Conservation (phyloP, 75 land plant species). For the Pseudotsuga menziesii region DNA sequence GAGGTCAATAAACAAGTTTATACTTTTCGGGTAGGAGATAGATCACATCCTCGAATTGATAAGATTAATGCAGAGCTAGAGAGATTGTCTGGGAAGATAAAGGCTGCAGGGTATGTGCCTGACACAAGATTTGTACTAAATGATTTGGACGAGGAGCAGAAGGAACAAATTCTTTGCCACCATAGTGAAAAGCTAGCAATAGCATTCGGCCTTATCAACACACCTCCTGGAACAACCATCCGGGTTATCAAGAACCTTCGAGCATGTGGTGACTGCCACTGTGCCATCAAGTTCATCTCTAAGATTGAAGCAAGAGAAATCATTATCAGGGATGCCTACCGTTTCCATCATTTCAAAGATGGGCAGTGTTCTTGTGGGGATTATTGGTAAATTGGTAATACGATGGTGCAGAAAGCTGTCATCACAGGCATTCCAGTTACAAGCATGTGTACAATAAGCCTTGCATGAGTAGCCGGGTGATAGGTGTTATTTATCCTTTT, state of each 20-base stretch:
- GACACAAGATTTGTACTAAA: neutral
- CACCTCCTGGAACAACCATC: neutral
- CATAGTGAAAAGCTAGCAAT: conserved; percentile 4
- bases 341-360: conserved; percentile 1
- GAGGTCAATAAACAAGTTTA: neutral
- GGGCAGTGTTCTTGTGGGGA: conserved; percentile 1
- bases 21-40: neutral
- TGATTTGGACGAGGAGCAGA: neutral
- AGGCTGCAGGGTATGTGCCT: neutral
- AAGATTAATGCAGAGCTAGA: neutral
- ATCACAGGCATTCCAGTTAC: too few species aligned
- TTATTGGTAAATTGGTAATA: neutral
- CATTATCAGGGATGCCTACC: neutral
- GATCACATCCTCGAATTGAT: neutral
- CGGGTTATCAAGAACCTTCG: neutral
- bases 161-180: neutral
- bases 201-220: neutral
- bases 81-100: neutral
- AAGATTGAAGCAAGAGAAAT: neutral
- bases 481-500: too few species aligned
- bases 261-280: neutral
- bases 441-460: too few species aligned
- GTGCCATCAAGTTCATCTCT: neutral
- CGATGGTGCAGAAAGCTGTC: too few species aligned
- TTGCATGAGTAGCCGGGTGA: too few species aligned